Evolutionary conservation across 2,329 filamentous ascomycete species (phyloP).

Genomic region (Epichloe baconii): DNA sequence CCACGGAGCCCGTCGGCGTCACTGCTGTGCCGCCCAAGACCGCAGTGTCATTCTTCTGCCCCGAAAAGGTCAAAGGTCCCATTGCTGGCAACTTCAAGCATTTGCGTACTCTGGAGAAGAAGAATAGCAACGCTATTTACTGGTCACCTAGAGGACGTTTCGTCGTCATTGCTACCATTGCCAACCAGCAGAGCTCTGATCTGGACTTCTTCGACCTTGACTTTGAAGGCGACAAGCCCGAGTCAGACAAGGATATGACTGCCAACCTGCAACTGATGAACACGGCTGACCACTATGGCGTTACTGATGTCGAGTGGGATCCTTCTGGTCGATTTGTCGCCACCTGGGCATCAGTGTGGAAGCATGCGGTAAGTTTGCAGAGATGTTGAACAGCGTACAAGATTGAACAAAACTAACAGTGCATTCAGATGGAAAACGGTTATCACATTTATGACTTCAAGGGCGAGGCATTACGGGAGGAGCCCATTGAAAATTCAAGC

Average conservation of each 20-base stretch:
- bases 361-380: constrained; percentile 63
- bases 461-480: constrained; percentile 77
- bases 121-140: constrained; percentile 99
- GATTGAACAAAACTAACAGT: constrained; percentile 3
- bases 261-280: constrained; percentile 94
- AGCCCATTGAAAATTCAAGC: constrained; percentile 93
- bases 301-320: constrained; percentile 97
- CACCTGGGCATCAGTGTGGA: constrained; percentile 89
- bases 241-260: constrained; percentile 83
- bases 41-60: constrained; percentile 88
- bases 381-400: not conserved
- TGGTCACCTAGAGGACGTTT: constrained; percentile 96
- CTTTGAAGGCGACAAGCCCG: constrained; percentile 92
- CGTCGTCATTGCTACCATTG: constrained; percentile 84
- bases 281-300: constrained; percentile 87
- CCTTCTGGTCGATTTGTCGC: constrained; percentile 90
- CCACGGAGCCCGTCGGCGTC: constrained; percentile 65
- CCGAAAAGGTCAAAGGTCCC: constrained; percentile 79
- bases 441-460: constrained; percentile 98
- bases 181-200: constrained; percentile 86
- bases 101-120: constrained; percentile 90
- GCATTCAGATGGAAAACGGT: constrained; percentile 84
- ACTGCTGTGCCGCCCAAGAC: constrained; percentile 88
- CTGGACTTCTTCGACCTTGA: constrained; percentile 97
- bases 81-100: constrained; percentile 90